Percentiles rank a stretch among this genome's conserved stretches.
Evolutionary conservation across 768 basidiomycete species (phyloP).

Genomic region (Pleurotus djamor): DNA sequence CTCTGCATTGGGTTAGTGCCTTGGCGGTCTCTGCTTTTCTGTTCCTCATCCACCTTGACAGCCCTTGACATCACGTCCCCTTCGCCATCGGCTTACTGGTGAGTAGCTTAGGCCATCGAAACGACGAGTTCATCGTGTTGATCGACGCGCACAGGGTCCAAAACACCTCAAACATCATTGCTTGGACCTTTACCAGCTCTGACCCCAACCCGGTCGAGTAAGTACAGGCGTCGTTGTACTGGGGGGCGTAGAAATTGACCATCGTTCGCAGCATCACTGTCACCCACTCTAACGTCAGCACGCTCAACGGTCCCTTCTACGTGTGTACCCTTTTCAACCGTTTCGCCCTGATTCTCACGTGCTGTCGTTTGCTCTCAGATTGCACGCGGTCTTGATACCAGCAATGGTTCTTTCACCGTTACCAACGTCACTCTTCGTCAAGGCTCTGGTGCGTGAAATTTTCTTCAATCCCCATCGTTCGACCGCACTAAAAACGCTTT

Average conservation of each 20-base stretch:
- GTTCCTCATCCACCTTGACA: background rate
- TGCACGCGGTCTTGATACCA: background rate
- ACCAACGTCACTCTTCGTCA: constrained; percentile 1
- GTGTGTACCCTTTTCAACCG: background rate
- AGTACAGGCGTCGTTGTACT: background rate
- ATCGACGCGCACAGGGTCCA: background rate
- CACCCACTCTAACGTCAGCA: background rate
- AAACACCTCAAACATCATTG: constrained; percentile 5
- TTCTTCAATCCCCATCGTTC: background rate
- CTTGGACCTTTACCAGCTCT: constrained; percentile 3
- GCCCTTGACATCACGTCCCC: constrained; percentile 2
- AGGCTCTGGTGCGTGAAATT: background rate
- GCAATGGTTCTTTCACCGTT: constrained; percentile 5
- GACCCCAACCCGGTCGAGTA: constrained; percentile 2
- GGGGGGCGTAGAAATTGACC: background rate
- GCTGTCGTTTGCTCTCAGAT: background rate
- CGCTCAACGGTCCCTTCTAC: constrained; percentile 3
- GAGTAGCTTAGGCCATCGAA: background rate
- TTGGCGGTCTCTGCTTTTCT: background rate
- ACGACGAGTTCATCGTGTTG: background rate
- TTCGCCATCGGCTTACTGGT: constrained; percentile 1
- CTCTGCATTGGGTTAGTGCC: constrained; percentile 1
- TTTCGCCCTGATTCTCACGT: background rate
- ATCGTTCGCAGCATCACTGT: background rate
- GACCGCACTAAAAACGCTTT: background rate